Evolutionary conservation across 345 rosid species (phyloP).

Genomic region (Moricandia arvensis): DNA sequence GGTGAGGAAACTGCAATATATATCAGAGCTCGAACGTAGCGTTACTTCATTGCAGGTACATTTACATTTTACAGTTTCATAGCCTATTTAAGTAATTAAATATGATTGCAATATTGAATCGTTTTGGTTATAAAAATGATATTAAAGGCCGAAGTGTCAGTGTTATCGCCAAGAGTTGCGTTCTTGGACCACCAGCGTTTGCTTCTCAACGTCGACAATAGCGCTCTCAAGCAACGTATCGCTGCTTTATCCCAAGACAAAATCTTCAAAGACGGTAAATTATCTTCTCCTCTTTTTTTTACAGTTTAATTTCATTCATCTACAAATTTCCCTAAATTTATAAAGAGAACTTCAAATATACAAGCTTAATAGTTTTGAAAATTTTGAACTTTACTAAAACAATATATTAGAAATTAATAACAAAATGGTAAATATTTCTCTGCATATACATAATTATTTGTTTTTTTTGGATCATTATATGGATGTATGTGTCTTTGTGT

Average conservation of each 20-base stretch:
- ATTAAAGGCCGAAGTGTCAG: constrained; percentile 77
- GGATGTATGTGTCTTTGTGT: not conserved
- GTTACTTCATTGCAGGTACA: constrained; percentile 76
- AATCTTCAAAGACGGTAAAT: constrained; percentile 82
- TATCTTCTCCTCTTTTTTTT: not conserved
- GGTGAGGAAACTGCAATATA: constrained; percentile 86
- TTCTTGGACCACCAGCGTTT: constrained; percentile 83
- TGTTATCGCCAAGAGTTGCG: constrained; percentile 81
- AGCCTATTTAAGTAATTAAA: not conserved
- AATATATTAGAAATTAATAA: not conserved
- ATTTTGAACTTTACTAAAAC: not conserved
- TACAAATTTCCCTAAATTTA: not conserved
- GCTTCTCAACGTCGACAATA: constrained; percentile 80
- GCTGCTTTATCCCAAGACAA: constrained; percentile 94
- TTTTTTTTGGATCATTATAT: not conserved
- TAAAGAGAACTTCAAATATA: not conserved
- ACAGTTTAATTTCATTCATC: not conserved
- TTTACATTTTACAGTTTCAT: not conserved
- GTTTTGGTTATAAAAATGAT: not conserved
- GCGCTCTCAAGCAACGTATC: constrained; percentile 88
- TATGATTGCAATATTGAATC: not conserved
- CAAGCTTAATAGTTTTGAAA: not conserved
- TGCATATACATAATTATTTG: not conserved
- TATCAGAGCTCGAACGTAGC: constrained; percentile 89
- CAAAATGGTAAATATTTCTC: not conserved